phyloP scores from a whole-genome alignment of 169 alveolate genomes.

The Pseudocohnilembus persalinus region DNA sequence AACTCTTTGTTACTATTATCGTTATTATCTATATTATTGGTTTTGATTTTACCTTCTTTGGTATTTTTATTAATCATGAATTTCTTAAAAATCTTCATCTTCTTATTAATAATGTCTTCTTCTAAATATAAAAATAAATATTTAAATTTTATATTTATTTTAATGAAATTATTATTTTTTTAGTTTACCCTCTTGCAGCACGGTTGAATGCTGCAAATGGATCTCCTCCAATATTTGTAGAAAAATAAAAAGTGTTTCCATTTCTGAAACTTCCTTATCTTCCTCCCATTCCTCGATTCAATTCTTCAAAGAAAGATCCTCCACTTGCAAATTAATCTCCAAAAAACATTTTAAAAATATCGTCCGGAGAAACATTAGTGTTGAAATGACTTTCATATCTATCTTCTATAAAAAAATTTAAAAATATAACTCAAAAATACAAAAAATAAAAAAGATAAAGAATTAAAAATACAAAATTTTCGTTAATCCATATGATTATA shows the following conservation, averaged over 20 bases:
- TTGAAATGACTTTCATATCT: too few relatives aligned
- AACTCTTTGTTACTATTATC: neutral
- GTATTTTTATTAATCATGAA: neutral
- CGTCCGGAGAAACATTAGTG: neutral
- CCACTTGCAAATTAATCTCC: neutral
- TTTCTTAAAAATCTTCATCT: neutral
- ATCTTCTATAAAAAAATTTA: too few relatives aligned
- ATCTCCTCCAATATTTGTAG: neutral
- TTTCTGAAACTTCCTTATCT: neutral
- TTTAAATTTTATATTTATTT: too few relatives aligned
- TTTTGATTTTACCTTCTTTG: neutral
- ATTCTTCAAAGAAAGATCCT: neutral
- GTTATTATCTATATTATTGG: neutral
- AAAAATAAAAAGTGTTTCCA: neutral
- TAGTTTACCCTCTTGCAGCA: neutral
- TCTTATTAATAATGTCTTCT: too few relatives aligned
- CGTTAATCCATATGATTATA: too few relatives aligned
- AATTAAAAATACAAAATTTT: too few relatives aligned
- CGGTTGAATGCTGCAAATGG: too few relatives aligned
- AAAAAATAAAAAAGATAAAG: too few relatives aligned
- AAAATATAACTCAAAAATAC: too few relatives aligned
- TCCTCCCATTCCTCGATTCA: neutral
- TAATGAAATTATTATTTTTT: neutral
- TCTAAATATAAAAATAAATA: too few relatives aligned
- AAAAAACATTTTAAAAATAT: too few relatives aligned